These are phyloP conservation scores for Kernera saxatilis DNA, from an alignment of 345 rosid genomes.

Conservation along the genomic window DNA sequence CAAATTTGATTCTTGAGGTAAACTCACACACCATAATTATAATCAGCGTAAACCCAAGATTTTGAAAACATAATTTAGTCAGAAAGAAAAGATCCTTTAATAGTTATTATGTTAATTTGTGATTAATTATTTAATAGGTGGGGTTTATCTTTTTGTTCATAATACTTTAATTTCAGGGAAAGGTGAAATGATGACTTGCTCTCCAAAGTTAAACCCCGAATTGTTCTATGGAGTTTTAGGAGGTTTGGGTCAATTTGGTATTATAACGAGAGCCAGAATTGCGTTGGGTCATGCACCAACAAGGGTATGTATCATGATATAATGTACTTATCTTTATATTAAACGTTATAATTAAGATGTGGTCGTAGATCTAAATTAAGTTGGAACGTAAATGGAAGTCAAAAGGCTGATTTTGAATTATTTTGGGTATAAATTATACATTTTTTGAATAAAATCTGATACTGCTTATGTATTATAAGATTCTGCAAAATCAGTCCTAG, in stretches of 20 bases:
- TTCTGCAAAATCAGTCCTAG: conserved; percentile 19
- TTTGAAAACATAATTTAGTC: neutral
- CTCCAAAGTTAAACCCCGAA: conserved; percentile 43
- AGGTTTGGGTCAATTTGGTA: conserved; percentile 83
- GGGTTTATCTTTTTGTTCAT: neutral
- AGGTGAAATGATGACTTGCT: conserved; percentile 59
- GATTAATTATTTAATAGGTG: neutral
- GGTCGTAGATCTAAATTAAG: neutral
- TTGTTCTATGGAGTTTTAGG: conserved; percentile 66
- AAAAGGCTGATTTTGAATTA: neutral
- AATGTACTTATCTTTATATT: neutral
- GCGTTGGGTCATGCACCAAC: conserved; percentile 52
- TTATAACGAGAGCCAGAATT: conserved; percentile 74
- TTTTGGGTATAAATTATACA: neutral
- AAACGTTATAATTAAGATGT: neutral
- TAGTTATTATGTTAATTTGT: neutral
- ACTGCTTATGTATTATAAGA: conserved; percentile 19
- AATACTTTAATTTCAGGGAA: conserved; percentile 40
- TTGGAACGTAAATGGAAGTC: conserved; percentile 1
- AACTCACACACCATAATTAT: conserved; percentile 10
- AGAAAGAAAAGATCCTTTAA: neutral
- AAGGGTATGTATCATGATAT: conserved; percentile 37
- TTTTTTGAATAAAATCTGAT: conserved; percentile 9
- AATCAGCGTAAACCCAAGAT: neutral
- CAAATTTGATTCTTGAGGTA: conserved; percentile 1